phyloP scores from a whole-genome alignment of 2,329 filamentous ascomycete species.

The Aspergillus phoenicis region DNA sequence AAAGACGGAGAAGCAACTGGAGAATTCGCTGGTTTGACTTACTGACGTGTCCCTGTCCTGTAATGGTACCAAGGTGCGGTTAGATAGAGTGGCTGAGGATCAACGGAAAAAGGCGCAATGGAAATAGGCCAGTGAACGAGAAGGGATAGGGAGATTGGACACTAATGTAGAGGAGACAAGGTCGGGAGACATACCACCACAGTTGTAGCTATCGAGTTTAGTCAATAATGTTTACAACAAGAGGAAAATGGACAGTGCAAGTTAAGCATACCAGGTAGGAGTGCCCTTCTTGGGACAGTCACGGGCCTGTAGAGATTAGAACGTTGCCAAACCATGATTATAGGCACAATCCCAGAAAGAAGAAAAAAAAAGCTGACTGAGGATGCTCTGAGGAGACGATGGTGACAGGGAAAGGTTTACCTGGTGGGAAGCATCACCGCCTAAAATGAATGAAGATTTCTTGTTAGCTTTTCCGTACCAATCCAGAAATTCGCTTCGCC shows the following conservation, averaged over 20 bases:
- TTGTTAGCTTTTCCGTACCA: conserved; percentile 8
- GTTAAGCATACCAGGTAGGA: conserved; percentile 70
- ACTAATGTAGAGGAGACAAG: background rate
- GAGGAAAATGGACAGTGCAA: background rate
- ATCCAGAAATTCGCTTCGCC: background rate
- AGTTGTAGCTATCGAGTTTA: conserved; percentile 68
- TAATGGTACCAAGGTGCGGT: conserved; percentile 24
- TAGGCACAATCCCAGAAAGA: background rate
- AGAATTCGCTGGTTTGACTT: conserved; percentile 41
- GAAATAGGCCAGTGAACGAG: background rate
- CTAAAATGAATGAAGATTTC: conserved; percentile 45
- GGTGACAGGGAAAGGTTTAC: conserved; percentile 52
- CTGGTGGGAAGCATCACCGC: conserved; percentile 74
- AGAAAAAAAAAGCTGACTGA: background rate
- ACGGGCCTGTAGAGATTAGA: conserved; percentile 63
- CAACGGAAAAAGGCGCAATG: background rate
- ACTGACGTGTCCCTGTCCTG: conserved; percentile 76
- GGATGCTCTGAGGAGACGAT: background rate
- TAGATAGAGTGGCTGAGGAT: conserved; percentile 12
- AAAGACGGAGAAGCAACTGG: conserved; percentile 7
- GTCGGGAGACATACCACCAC: conserved; percentile 63
- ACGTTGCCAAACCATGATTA: conserved; percentile 22
- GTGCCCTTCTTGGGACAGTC: conserved; percentile 84
- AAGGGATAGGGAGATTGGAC: background rate
- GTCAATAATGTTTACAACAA: background rate